Percentiles rank a stretch among this genome's conserved stretches.
These are phyloP conservation scores for Quercus ilex DNA, from an alignment of 306 rosid genomes.

Conservation along the genomic window DNA sequence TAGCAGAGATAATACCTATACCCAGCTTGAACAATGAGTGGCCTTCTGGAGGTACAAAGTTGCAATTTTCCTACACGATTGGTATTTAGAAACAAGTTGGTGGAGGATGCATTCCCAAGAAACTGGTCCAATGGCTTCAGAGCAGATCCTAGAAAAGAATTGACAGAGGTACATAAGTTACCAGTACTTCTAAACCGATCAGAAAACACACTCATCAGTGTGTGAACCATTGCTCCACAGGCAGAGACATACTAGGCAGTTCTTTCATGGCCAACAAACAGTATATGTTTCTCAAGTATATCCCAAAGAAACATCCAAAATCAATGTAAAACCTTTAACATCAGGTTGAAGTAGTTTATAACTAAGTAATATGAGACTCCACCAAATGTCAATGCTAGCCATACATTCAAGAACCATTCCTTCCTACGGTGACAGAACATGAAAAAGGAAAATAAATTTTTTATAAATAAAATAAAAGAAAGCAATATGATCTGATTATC, in stretches of 20 bases:
- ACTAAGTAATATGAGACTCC: background rate
- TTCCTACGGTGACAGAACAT: background rate
- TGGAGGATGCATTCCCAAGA: conserved; percentile 35
- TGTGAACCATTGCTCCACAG: background rate
- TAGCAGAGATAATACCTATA: conserved; percentile 49
- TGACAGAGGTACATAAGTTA: background rate
- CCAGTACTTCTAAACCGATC: background rate
- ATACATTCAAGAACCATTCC: background rate
- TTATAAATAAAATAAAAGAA: background rate
- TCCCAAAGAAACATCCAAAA: background rate
- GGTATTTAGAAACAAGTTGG: conserved; percentile 33
- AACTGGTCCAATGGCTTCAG: conserved; percentile 34
- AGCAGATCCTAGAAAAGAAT: conserved; percentile 36
- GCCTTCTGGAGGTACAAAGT: conserved; percentile 42
- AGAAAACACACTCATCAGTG: background rate
- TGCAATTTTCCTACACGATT: conserved; percentile 33
- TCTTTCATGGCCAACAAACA: background rate
- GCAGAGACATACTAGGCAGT: background rate
- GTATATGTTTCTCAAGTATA: background rate
- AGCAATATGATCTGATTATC: background rate
- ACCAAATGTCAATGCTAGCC: background rate
- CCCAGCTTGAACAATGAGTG: conserved; percentile 65
- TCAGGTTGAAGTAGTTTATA: background rate
- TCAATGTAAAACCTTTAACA: background rate
- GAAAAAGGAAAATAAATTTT: background rate